These are phyloP conservation scores for Pythium sp. DNA, from an alignment of 352 stramenopile species.

Conservation along the genomic window DNA sequence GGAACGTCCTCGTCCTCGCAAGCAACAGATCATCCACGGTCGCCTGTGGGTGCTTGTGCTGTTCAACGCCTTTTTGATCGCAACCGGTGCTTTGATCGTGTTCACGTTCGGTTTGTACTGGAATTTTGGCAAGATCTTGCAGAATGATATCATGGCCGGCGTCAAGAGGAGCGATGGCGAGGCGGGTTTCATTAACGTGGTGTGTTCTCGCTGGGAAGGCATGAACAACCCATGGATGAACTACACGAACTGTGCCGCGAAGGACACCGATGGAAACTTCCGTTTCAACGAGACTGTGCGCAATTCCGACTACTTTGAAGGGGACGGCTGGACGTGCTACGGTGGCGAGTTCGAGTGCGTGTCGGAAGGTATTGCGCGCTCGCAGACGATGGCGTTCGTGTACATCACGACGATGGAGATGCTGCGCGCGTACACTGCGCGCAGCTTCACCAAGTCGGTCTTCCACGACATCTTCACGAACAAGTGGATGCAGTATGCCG, in stretches of 20 bases:
- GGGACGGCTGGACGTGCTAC: slow-evolving; percentile 44
- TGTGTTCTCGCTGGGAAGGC: slow-evolving; percentile 7
- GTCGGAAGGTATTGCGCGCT: slow-evolving; percentile 54
- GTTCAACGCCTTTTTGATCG: slow-evolving; percentile 65
- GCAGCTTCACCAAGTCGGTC: slow-evolving; percentile 76
- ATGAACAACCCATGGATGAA: neutral
- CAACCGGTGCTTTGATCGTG: slow-evolving; percentile 47
- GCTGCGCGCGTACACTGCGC: slow-evolving; percentile 65
- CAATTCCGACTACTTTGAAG: slow-evolving; percentile 33
- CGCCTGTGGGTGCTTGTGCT: slow-evolving; percentile 68
- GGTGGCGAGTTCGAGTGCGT: slow-evolving; percentile 56
- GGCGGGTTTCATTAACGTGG: neutral
- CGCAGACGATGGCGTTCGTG: slow-evolving; percentile 73
- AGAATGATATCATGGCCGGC: slow-evolving; percentile 46
- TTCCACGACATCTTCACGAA: slow-evolving; percentile 71
- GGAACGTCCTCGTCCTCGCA: slow-evolving; percentile 46
- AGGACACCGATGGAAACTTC: neutral
- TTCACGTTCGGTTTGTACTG: slow-evolving; percentile 64
- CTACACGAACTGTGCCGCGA: neutral
- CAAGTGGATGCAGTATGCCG: slow-evolving; percentile 79
- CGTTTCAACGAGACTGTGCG: slow-evolving; percentile 11
- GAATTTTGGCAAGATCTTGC: slow-evolving; percentile 64
- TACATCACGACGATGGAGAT: slow-evolving; percentile 83
- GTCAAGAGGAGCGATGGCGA: slow-evolving; percentile 14
- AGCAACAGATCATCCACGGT: slow-evolving; percentile 63